Conservation (phyloP, 345 rosid species). For the Citrus unshiu region DNA sequence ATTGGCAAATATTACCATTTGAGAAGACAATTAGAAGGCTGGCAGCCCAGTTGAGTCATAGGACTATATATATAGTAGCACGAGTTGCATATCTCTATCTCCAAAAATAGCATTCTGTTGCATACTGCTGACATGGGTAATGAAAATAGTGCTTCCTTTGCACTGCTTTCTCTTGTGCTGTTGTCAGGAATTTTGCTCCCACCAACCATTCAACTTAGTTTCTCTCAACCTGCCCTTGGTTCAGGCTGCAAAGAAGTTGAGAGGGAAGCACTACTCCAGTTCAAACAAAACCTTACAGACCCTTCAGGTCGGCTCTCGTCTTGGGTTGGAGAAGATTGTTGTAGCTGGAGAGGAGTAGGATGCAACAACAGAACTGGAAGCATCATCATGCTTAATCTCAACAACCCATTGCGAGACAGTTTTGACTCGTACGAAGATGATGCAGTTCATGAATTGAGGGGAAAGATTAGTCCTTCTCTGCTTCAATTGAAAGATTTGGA, state of each 20-base stretch:
- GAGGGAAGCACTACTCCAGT: constrained; percentile 16
- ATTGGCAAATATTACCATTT: too few species aligned
- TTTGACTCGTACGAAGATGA: neutral
- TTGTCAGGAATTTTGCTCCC: neutral
- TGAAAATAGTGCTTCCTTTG: neutral
- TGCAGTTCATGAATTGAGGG: neutral
- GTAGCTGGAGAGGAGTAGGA: constrained; percentile 10
- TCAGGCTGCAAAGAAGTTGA: constrained; percentile 3
- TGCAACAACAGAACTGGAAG: constrained; percentile 11
- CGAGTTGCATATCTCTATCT: too few species aligned
- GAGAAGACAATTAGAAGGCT: neutral
- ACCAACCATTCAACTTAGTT: neutral
- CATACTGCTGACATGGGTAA: neutral
- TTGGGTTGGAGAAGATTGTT: constrained; percentile 18
- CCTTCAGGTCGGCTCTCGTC: constrained; percentile 13
- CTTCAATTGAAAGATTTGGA: constrained; percentile 16
- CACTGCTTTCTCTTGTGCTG: neutral
- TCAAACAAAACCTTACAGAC: constrained; percentile 11
- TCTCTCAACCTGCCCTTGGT: neutral
- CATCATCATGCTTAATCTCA: constrained; percentile 17
- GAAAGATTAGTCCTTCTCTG: constrained; percentile 19
- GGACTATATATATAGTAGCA: too few species aligned
- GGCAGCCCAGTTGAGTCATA: neutral
- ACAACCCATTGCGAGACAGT: neutral
- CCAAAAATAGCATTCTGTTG: too few species aligned